Percentiles rank a stretch among this genome's conserved stretches.
phyloP scores from a whole-genome alignment of 805 yeast genomes.

The Pichia occidentalis region DNA sequence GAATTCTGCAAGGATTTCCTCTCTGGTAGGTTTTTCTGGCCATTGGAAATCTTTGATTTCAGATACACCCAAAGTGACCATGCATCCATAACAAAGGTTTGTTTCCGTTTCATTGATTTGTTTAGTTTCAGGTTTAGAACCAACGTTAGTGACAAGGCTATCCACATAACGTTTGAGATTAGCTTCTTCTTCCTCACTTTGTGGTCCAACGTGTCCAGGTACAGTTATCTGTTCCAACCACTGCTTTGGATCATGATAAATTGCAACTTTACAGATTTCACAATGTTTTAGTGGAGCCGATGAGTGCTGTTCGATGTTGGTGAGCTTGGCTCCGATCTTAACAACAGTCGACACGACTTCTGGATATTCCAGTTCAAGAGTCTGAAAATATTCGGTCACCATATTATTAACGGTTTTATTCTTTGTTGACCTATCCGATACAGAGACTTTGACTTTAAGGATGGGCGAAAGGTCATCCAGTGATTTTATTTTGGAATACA shows the following conservation, averaged over 20 bases:
- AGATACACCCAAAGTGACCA: constrained; percentile 49
- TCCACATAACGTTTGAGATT: constrained; percentile 24
- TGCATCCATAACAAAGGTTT: constrained; percentile 69
- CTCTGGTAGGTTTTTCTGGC: constrained; percentile 25
- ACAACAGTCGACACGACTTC: constrained; percentile 90
- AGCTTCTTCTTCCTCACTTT: constrained; percentile 34
- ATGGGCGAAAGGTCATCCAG: constrained; percentile 31
- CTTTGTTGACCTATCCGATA: constrained; percentile 41
- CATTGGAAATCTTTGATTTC: constrained; percentile 24
- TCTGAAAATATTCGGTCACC: constrained; percentile 62
- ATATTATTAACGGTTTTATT: constrained; percentile 79
- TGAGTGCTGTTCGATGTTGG: too few species aligned
- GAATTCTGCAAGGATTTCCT: constrained; percentile 27
- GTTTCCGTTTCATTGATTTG: neutral
- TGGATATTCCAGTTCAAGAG: constrained; percentile 72
- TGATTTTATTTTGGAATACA: constrained; percentile 41
- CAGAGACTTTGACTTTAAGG: constrained; percentile 4
- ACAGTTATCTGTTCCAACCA: constrained; percentile 73
- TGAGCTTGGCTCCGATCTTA: constrained; percentile 75
- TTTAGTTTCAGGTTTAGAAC: neutral
- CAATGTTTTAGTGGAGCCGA: too few species aligned
- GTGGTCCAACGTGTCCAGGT: constrained; percentile 44
- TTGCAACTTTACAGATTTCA: constrained; percentile 46
- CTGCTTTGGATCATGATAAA: constrained; percentile 49
- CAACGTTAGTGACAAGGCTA: neutral